Evolutionary conservation across 2,329 filamentous ascomycete genomes (phyloP).

Genomic region (Nemania sp.): DNA sequence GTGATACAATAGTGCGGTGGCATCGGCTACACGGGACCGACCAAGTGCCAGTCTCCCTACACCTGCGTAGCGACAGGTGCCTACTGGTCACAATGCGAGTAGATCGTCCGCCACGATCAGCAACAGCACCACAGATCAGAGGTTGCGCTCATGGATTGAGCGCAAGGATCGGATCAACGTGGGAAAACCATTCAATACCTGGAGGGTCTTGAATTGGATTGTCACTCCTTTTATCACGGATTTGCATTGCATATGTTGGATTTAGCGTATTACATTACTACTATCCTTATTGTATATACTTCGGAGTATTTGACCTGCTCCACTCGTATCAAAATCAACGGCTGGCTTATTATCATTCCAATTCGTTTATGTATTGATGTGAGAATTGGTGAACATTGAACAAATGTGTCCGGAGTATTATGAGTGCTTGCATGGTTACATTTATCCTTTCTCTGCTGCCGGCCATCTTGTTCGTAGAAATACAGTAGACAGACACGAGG

Average conservation of each 20-base stretch:
- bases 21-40: conserved; percentile 25
- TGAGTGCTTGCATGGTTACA: too few species aligned
- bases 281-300: conserved; percentile 15
- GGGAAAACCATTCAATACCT: not conserved
- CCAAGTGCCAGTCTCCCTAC: conserved; percentile 24
- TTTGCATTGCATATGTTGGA: conserved; percentile 7
- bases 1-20: conserved; percentile 25
- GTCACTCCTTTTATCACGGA: not conserved
- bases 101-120: not conserved
- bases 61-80: conserved; percentile 13
- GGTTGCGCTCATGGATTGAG: conserved; percentile 22
- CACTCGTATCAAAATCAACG: too few species aligned
- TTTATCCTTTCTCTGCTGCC: too few species aligned
- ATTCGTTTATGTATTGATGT: too few species aligned
- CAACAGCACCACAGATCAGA: conserved; percentile 12
- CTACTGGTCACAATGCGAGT: conserved; percentile 28
- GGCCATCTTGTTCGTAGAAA: too few species aligned
- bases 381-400: too few species aligned
- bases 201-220: not conserved
- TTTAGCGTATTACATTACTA: not conserved
- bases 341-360: too few species aligned
- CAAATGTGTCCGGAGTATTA: too few species aligned
- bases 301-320: too few species aligned
- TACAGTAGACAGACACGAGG: too few species aligned
- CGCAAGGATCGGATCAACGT: conserved; percentile 24